phyloP scores from a whole-genome alignment of 441 rosid genomes.

The Erysimum cheiri region DNA sequence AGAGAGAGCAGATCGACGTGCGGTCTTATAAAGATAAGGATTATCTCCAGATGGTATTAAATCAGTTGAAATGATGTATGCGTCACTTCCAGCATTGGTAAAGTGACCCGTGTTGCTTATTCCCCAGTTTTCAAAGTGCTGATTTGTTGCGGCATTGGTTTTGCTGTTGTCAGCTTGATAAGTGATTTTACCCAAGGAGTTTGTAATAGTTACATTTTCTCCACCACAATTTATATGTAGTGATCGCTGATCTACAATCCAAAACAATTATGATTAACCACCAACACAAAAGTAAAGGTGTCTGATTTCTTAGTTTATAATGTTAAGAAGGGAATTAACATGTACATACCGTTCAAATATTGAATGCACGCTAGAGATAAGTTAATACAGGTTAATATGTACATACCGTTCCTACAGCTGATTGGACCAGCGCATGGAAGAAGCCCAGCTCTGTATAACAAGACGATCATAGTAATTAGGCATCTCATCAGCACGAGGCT shows the following conservation, averaged over 20 bases:
- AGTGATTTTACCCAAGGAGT: conserved; percentile 42
- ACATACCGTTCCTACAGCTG: conserved; percentile 47
- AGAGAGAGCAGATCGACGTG: conserved; percentile 60
- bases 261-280: background rate
- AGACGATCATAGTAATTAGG: background rate
- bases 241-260: conserved; percentile 53
- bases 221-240: conserved; percentile 77
- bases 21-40: conserved; percentile 39
- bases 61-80: conserved; percentile 53
- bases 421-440: conserved; percentile 58
- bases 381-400: background rate
- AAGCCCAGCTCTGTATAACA: conserved; percentile 47
- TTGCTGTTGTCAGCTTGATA: conserved; percentile 58
- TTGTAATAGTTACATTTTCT: conserved; percentile 43
- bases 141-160: conserved; percentile 52
- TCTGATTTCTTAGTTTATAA: background rate
- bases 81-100: conserved; percentile 44
- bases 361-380: conserved; percentile 6
- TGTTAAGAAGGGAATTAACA: background rate
- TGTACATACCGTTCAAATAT: background rate
- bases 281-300: background rate
- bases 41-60: conserved; percentile 41
- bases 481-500: background rate
- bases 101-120: conserved; percentile 80
- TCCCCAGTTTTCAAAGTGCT: conserved; percentile 48